phyloP scores from a whole-genome alignment of 1,139 yeast genomes.

The Groenewaldozyma auringiensis region DNA sequence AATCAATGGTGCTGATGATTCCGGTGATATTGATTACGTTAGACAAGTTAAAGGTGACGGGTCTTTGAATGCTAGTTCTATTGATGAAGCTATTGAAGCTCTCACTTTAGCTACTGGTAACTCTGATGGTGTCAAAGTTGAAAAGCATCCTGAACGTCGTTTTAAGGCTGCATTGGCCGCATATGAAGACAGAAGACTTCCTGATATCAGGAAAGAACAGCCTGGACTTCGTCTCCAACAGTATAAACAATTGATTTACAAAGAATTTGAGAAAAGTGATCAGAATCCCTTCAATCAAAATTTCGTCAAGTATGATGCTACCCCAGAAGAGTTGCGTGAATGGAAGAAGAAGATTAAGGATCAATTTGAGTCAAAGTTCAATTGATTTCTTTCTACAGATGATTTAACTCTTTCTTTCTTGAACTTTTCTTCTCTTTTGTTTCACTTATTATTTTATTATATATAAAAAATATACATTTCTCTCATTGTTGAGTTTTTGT shows the following conservation, averaged over 20 bases:
- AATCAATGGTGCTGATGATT: neutral
- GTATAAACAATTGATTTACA: slow-evolving; percentile 61
- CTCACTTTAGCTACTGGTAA: slow-evolving; percentile 42
- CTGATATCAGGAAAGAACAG: slow-evolving; percentile 65
- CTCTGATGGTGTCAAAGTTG: slow-evolving; percentile 52
- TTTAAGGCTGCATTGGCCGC: slow-evolving; percentile 75
- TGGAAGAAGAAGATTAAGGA: slow-evolving; percentile 39
- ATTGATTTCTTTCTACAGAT: neutral
- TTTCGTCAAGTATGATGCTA: slow-evolving; percentile 55
- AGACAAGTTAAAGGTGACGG: slow-evolving; percentile 16
- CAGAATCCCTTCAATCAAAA: slow-evolving; percentile 86
- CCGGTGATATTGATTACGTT: neutral
- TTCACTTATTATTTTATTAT: too few species aligned
- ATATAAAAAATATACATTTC: too few species aligned
- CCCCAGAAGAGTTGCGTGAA: slow-evolving; percentile 44
- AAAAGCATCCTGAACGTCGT: slow-evolving; percentile 84
- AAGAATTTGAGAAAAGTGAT: slow-evolving; percentile 74
- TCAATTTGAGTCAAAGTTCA: slow-evolving; percentile 16
- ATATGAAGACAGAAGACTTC: slow-evolving; percentile 63
- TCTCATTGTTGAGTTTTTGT: too few species aligned
- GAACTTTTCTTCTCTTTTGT: too few species aligned
- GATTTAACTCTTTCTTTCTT: too few species aligned
- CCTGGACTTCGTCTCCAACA: slow-evolving; percentile 80
- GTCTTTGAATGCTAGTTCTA: slow-evolving; percentile 48
- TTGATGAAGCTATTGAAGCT: slow-evolving; percentile 75